Percentiles rank a stretch among this genome's conserved stretches.
phyloP scores from a whole-genome alignment of 371 early-diverging fungal genomes.

The Entomophthora muscae region DNA sequence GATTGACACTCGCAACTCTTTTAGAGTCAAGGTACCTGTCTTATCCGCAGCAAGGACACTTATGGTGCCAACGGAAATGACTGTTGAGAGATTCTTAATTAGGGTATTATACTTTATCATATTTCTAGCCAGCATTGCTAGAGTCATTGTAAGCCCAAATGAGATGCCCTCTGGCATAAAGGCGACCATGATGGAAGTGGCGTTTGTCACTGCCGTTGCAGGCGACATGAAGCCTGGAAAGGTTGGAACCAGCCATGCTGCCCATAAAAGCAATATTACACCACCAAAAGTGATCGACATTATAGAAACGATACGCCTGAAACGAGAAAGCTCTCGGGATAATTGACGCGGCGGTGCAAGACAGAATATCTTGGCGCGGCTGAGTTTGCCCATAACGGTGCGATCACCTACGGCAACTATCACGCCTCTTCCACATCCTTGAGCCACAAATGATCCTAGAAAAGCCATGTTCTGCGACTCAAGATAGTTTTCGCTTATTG shows the following conservation, averaged over 20 bases:
- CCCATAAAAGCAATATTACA: constrained; percentile 48
- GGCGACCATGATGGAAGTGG: constrained; percentile 71
- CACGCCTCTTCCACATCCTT: constrained; percentile 31
- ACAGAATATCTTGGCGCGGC: constrained; percentile 33
- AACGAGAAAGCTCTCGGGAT: constrained; percentile 50
- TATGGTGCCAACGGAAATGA: constrained; percentile 50
- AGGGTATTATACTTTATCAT: constrained; percentile 31
- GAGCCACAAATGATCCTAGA: constrained; percentile 32
- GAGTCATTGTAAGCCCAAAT: constrained; percentile 6
- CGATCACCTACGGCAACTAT: constrained; percentile 59
- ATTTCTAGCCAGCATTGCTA: constrained; percentile 15
- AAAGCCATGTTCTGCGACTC: constrained; percentile 36
- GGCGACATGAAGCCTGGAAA: constrained; percentile 16
- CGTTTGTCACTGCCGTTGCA: constrained; percentile 30
- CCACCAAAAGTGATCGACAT: constrained; percentile 41
- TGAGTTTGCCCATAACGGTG: constrained; percentile 83
- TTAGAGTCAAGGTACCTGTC: constrained; percentile 51
- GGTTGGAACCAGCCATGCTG: constrained; percentile 27
- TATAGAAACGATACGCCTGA: constrained; percentile 46
- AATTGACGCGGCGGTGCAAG: constrained; percentile 14
- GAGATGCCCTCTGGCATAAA: constrained; percentile 91
- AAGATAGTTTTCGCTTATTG: constrained; percentile 54
- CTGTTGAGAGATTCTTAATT: constrained; percentile 36
- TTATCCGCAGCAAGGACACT: constrained; percentile 36
- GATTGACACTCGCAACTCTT: constrained; percentile 35